A percentile compares a stretch with the other conserved stretches of the same genome.
These are phyloP conservation scores for Ascochyta clinopodiicola DNA, from an alignment of 2,329 filamentous ascomycete species.

Conservation along the genomic window DNA sequence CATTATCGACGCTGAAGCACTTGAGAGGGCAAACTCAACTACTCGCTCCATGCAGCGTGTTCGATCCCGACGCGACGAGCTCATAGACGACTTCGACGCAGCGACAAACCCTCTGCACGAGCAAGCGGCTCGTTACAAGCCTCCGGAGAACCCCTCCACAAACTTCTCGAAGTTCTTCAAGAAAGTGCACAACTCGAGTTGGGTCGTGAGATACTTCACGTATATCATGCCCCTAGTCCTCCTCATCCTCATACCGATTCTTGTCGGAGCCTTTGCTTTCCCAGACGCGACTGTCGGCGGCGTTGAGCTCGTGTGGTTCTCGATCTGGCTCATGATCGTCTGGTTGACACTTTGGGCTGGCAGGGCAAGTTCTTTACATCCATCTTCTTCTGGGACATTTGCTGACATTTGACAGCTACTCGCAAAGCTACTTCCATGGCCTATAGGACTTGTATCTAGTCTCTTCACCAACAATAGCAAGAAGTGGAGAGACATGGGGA, in stretches of 20 bases:
- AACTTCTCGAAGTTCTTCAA: conserved; percentile 70
- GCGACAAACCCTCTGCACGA: conserved; percentile 74
- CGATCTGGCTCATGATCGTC: conserved; percentile 91
- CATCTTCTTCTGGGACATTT: not conserved
- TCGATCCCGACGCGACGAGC: conserved; percentile 61
- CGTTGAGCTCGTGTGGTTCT: conserved; percentile 86
- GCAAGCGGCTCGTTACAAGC: conserved; percentile 68
- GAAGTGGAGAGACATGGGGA: conserved; percentile 91
- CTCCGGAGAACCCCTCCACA: conserved; percentile 67
- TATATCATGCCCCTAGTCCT: conserved; percentile 72
- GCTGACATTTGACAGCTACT: conserved; percentile 55
- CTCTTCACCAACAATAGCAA: conserved; percentile 85
- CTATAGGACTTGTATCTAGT: conserved; percentile 69
- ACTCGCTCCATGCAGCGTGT: conserved; percentile 58
- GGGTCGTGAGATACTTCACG: conserved; percentile 71
- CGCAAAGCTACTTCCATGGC: conserved; percentile 68
- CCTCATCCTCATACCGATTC: conserved; percentile 70
- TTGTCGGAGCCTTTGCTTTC: conserved; percentile 68
- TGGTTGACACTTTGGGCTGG: conserved; percentile 91
- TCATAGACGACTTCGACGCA: conserved; percentile 70
- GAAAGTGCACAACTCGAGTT: conserved; percentile 68
- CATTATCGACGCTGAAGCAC: conserved; percentile 54
- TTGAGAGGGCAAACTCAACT: conserved; percentile 43
- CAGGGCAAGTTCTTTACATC: conserved; percentile 49
- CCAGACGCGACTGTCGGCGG: conserved; percentile 71